phyloP scores from a whole-genome alignment of 257 asterid species.

The Cruciata laevipes region DNA sequence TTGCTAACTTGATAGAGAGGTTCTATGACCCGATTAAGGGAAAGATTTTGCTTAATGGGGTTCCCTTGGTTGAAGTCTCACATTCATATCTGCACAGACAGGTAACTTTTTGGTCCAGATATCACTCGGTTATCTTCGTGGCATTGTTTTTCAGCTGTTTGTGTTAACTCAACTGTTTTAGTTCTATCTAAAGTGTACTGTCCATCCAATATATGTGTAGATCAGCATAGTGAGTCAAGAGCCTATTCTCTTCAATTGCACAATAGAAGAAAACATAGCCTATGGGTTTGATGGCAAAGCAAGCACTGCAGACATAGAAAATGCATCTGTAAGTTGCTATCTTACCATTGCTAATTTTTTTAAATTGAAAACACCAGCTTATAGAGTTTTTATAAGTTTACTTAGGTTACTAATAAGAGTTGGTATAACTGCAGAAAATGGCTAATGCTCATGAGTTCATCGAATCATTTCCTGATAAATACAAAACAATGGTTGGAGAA shows the following conservation, averaged over 20 bases:
- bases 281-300: constrained; percentile 73
- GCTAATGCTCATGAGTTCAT: constrained; percentile 79
- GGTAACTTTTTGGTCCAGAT: constrained; percentile 29
- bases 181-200: neutral
- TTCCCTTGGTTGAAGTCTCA: constrained; percentile 66
- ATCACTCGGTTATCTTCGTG: neutral
- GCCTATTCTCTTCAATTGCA: constrained; percentile 80
- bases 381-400: neutral
- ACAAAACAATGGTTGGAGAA: constrained; percentile 63
- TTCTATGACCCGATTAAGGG: constrained; percentile 76
- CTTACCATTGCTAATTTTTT: neutral
- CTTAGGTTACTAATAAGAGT: neutral
- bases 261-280: constrained; percentile 79
- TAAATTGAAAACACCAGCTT: neutral
- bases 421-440: constrained; percentile 48
- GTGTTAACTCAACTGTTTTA: neutral
- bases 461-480: constrained; percentile 55
- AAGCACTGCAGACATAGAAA: constrained; percentile 55
- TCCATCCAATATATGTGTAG: constrained; percentile 19
- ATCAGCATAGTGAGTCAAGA: constrained; percentile 91
- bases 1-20: constrained; percentile 85
- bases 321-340: constrained; percentile 49
- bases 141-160: neutral
- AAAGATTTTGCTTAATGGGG: constrained; percentile 58
- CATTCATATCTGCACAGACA: constrained; percentile 67